Evolutionary conservation across 257 asterid species (phyloP), one percentile per base, ranked within the genome.

Genomic region (Salvia splendens): DNA sequence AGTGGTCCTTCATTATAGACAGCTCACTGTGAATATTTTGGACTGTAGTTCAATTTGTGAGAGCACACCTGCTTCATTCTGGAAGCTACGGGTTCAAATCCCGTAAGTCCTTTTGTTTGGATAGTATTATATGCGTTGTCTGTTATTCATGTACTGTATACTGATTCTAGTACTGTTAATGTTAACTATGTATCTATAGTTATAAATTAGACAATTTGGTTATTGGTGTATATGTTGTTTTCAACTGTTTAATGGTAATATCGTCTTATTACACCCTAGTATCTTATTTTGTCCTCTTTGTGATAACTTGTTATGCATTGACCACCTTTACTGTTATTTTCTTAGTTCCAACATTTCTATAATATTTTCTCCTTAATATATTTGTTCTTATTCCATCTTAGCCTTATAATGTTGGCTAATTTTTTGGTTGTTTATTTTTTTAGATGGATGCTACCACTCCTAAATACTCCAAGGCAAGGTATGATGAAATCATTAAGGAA

Each of bases 401-500:
- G 24, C 24, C 24, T 20, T 20, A 20, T 20, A 20, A 20, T 20
- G 24, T 20, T 20, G 24, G 1, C 24, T 20, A 20, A 20, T 20
- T 20, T 20, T 20, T 20, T n/a, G n/a, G n/a, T n/a, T n/a, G n/a
- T n/a, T n/a, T n/a, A 4, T 4, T 40, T 8, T 59, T 0, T 38
- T 16, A 79, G 84, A 79, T 79, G 84, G 84, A 79, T 72, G 84
- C 84, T 33, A 79, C 83, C 35, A 79, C 83, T 1, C 83, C 83
- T 47, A 79, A 75, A 40, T 79, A 79, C 80, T 75, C 81, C 33
- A 79, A 79, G 73, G 65, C 84, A 2, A 79, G 84, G 67, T 79
- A 79, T 2, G 84, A 79, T 15, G 84, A 79, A 72, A 79, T 79
- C 17, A 69, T 79, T 0, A 79, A 79, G 80, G 84, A 79, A 64